These are phyloP conservation scores for Ulmus americana DNA, from an alignment of 331 rosid species.

Conservation along the genomic window DNA sequence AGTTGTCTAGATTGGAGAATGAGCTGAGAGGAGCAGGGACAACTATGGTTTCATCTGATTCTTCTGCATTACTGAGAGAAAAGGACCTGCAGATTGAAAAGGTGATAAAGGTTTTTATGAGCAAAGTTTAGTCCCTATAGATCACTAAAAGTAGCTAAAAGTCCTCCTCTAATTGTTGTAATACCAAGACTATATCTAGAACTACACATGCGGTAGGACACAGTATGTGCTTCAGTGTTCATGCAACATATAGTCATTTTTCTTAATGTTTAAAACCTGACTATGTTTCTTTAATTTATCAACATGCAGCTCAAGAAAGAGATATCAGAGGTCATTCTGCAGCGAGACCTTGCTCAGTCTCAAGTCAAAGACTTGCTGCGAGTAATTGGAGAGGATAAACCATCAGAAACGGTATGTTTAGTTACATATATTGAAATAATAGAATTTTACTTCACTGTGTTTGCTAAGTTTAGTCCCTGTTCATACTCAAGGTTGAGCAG, in stretches of 20 bases:
- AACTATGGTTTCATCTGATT: conserved; percentile 33
- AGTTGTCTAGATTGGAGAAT: conserved; percentile 70
- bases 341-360: conserved; percentile 65
- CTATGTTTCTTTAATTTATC: conserved; percentile 6
- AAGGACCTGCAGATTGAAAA: conserved; percentile 78
- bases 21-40: conserved; percentile 58
- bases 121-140: neutral
- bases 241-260: neutral
- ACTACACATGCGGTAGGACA: neutral
- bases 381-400: conserved; percentile 46
- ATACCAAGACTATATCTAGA: too few species aligned
- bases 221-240: neutral
- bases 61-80: conserved; percentile 54
- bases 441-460: conserved; percentile 2
- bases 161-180: neutral
- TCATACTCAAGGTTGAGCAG: conserved; percentile 40
- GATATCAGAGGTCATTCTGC: conserved; percentile 51
- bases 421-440: conserved; percentile 17
- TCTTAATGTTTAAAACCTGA: conserved; percentile 4
- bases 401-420: conserved; percentile 48
- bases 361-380: conserved; percentile 64
- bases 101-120: conserved; percentile 41
- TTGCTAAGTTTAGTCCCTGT: conserved; percentile 21
- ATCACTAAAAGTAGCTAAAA: neutral
- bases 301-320: conserved; percentile 72